phyloP scores from a whole-genome alignment of 352 stramenopile species.

The Phytopythium litorale region DNA sequence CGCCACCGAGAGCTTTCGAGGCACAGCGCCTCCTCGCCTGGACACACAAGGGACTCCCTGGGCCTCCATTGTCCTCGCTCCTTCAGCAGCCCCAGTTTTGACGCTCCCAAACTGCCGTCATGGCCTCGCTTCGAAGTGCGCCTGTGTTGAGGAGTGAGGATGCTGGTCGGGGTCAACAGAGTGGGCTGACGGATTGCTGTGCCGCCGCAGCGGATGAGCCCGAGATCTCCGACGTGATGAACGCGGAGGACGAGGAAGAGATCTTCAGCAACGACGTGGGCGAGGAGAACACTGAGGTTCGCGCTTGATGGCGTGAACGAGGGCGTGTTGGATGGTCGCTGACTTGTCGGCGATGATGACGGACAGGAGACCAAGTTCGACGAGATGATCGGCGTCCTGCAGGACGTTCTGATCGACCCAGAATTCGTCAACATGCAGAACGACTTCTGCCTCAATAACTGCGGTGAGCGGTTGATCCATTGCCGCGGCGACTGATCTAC shows the following conservation, averaged over 20 bases:
- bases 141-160: not conserved
- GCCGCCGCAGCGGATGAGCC: constrained; percentile 30
- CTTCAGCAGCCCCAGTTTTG: not conserved
- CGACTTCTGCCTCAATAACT: constrained; percentile 77
- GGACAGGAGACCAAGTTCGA: constrained; percentile 65
- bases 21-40: not conserved
- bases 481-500: not conserved
- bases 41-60: not conserved
- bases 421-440: constrained; percentile 76
- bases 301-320: not conserved
- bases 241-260: constrained; percentile 54
- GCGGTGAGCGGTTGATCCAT: constrained; percentile 29
- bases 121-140: constrained; percentile 3
- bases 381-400: constrained; percentile 73
- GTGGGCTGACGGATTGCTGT: not conserved
- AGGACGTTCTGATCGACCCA: constrained; percentile 76
- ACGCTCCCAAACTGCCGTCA: not conserved
- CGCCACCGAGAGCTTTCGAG: not conserved
- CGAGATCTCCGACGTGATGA: constrained; percentile 42
- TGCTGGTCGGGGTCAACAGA: not conserved
- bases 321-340: not conserved
- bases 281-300: constrained; percentile 64
- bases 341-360: not conserved
- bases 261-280: constrained; percentile 58
- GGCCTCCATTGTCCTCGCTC: not conserved